A percentile compares a stretch with the other conserved stretches of the same genome.
Evolutionary conservation across 192 early-diverging fungal species (phyloP).

Genomic region (Haplosporangium gracile): DNA sequence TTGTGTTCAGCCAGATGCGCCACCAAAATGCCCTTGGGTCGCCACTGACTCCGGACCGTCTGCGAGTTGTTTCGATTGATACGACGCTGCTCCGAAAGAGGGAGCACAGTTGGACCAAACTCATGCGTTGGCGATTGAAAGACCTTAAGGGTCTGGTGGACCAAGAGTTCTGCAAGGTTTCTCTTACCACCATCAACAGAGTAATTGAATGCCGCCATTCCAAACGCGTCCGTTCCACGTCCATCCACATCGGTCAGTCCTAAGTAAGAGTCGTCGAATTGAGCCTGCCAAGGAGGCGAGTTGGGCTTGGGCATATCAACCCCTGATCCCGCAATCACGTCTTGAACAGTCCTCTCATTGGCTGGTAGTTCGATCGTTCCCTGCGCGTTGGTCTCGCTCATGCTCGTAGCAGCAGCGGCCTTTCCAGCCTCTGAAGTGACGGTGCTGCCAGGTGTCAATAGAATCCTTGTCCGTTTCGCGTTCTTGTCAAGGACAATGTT

Average conservation of each 20-base stretch:
- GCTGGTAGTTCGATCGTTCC: constrained; percentile 57
- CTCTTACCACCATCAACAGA: constrained; percentile 41
- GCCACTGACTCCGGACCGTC: constrained; percentile 44
- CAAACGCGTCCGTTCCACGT: constrained; percentile 23
- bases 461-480: constrained; percentile 48
- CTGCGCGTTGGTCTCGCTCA: constrained; percentile 55
- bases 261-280: constrained; percentile 34
- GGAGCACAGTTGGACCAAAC: constrained; percentile 35
- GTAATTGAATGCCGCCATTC: constrained; percentile 12
- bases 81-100: constrained; percentile 38
- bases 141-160: constrained; percentile 45
- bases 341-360: constrained; percentile 31
- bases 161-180: constrained; percentile 29
- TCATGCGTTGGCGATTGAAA: constrained; percentile 53
- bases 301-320: constrained; percentile 46
- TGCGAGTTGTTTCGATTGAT: constrained; percentile 45
- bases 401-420: constrained; percentile 63
- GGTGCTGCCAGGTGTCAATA: constrained; percentile 53
- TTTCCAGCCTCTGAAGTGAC: constrained; percentile 49
- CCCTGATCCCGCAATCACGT: constrained; percentile 48
- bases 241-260: not conserved
- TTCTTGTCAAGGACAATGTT: constrained; percentile 60
- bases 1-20: constrained; percentile 90
- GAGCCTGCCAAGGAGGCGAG: constrained; percentile 38
- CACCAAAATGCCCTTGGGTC: constrained; percentile 71